phyloP scores from a whole-genome alignment of 768 basidiomycete species.

The Russula foetens region DNA sequence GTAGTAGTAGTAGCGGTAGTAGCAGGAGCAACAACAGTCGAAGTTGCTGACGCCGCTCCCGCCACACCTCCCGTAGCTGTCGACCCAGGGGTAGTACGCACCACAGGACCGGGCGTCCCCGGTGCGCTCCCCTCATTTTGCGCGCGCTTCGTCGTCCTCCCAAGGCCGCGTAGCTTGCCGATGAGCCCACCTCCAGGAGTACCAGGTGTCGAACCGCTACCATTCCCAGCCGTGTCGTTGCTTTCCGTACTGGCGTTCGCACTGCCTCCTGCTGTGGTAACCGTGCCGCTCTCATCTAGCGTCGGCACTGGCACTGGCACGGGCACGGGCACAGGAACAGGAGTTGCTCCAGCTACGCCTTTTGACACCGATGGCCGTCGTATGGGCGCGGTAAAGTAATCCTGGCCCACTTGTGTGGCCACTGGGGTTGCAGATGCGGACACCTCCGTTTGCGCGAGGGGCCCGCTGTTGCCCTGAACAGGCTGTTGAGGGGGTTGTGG shows the following conservation, averaged over 20 bases:
- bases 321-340: conserved; percentile 25
- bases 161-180: conserved; percentile 71
- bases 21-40: neutral
- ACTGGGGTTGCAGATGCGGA: neutral
- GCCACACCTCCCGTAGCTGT: neutral
- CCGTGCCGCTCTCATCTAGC: conserved; percentile 35
- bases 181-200: conserved; percentile 51
- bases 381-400: conserved; percentile 45
- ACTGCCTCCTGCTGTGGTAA: neutral
- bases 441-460: neutral
- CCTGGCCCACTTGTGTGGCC: conserved; percentile 26
- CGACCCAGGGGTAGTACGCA: neutral
- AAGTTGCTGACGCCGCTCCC: neutral
- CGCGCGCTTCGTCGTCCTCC: conserved; percentile 42
- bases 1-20: neutral
- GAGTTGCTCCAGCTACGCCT: conserved; percentile 26
- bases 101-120: conserved; percentile 6
- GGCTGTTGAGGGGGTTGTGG: neutral
- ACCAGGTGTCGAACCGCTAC: neutral
- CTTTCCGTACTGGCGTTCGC: neutral
- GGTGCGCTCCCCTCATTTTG: conserved; percentile 25
- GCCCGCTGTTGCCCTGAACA: neutral
- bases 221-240: neutral
- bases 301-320: conserved; percentile 11
- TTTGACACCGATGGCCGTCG: conserved; percentile 40